Evolutionary conservation across 2,329 filamentous ascomycete species (phyloP), one percentile per base, ranked within the genome.

Genomic region (Neofusicoccum umdonicola): DNA sequence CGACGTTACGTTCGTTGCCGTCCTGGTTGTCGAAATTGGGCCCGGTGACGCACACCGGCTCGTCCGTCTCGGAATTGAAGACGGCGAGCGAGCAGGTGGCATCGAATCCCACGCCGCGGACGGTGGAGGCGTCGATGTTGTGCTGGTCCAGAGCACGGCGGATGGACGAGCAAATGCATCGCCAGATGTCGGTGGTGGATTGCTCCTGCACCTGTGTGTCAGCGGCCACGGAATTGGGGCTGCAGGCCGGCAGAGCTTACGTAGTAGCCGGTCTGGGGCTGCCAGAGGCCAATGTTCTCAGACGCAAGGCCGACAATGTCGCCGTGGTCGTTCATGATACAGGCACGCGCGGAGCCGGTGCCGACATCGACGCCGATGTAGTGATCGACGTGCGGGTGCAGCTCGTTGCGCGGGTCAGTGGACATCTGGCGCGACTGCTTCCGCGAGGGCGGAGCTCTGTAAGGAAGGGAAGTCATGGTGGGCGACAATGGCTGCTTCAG

Each of bases 161-260:
- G 42, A 97, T 92, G 47, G 92, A 95, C 66, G 87, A 85, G 81
- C 93, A 97, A 76, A 99, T 97, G 79, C 92, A 94, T 68, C 88
- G 85, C 95, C 95, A 99, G 74, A 99, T 99, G 77, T 99, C 92
- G 58, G 88, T 91, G 0, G 95, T 98, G 15, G 94, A 98, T 94
- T 99, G 95, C 82, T 99, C 95, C 93, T 90, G 41, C 1, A 37
- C 22, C 42, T 27, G 39, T 72, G 54, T 72, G 69, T 64, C 42
- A 47, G 54, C 45, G 13, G 27, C 35, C 19, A n/a, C 37, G 15
- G 5, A 41, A 41, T 5, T 48, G 22, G 51, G 50, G 45, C 12
- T 37, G 44, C 12, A 9, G 9, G 22, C 8, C 27, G 31, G 35
- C 8, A 2, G 13, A n/a, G 44, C 76, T 62, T 74, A 84, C 83